Conservation (phyloP, 495 filamentous ascomycete genomes). For the Usnea hakonensis region DNA sequence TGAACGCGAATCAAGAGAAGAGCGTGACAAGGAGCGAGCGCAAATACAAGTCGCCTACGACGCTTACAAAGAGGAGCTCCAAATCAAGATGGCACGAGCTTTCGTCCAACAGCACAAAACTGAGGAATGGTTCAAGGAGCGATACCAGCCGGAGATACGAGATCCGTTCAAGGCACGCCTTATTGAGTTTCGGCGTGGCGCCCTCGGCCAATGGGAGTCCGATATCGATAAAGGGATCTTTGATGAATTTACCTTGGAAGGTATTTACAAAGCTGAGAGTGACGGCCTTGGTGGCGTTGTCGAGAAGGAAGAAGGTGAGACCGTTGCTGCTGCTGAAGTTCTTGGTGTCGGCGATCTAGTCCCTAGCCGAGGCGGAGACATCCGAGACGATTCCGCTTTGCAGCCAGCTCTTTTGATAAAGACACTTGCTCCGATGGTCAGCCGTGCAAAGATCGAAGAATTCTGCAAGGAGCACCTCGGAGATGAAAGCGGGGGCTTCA, state of each 20-base stretch:
- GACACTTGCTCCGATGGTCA: slow-evolving; percentile 94
- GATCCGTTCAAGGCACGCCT: slow-evolving; percentile 61
- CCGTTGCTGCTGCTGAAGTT: slow-evolving; percentile 82
- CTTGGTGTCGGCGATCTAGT: slow-evolving; percentile 85
- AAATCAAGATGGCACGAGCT: slow-evolving; percentile 76
- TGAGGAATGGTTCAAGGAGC: slow-evolving; percentile 97
- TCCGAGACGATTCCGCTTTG: slow-evolving; percentile 71
- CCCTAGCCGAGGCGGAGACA: slow-evolving; percentile 67
- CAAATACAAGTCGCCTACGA: slow-evolving; percentile 92
- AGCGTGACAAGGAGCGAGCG: slow-evolving; percentile 79
- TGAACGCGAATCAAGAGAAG: slow-evolving; percentile 70
- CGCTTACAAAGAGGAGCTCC: slow-evolving; percentile 85
- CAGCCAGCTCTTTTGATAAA: slow-evolving; percentile 95
- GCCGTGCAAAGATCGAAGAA: slow-evolving; percentile 81
- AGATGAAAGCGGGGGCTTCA: slow-evolving; percentile 77
- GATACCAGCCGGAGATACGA: slow-evolving; percentile 75
- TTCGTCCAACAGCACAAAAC: slow-evolving; percentile 87
- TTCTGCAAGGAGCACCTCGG: slow-evolving; percentile 90
- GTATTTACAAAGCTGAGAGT: slow-evolving; percentile 87
- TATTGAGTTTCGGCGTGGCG: slow-evolving; percentile 63
- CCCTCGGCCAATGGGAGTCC: slow-evolving; percentile 74
- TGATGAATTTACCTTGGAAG: slow-evolving; percentile 91
- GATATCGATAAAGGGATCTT: slow-evolving; percentile 77
- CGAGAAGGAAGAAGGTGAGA: slow-evolving; percentile 92
- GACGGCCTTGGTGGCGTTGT: slow-evolving; percentile 79